Base-by-base conservation (phyloP, 1,284 basidiomycete genomes). In the Anthracocystis walkeri region DNA sequence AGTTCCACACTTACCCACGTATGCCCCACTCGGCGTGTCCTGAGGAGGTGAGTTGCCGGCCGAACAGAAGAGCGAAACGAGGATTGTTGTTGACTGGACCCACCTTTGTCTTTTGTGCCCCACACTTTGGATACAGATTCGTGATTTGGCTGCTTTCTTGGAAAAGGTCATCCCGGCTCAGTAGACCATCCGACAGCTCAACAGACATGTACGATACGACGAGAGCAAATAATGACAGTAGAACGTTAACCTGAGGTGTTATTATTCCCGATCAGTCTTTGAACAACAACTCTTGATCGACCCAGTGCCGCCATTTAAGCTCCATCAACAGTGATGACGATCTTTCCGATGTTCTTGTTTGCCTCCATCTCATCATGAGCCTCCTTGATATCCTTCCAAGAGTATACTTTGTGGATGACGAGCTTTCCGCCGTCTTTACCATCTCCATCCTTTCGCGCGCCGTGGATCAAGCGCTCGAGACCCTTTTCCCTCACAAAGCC, bases 291-390 rank as follows among this genome's bases (percentile, higher is more conserved):
- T 12, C 23, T 31, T 20, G 11, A 44, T 14, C 8, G 40, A 27
- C 14, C 7, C 35, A 16, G 35, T 16, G 0, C 18, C 2, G 4
- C 18, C 35, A 8, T 7, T 61, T 42, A 73, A 20, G 65, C 70
- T 14, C 41, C 65, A 45, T 78, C 77, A 40, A 78, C 46, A 23
- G 70, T 73, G 35, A 76, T 62, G 38, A 78, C 38, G 52, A 78
- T 88, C 86, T 89, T 89, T 21, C 89, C 89, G 38, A 86, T 87
- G 75, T 89, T 97, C 83, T 90, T 91, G 84, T 95, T 93, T 46
- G 88, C 90, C 81, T 92, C 91, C 92, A 97, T 95, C 86, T 93
- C 92, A 67, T 89, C 88, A 77, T 95, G 94, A 1, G 94, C 95
- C 51, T 90, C 89, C 77, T 90, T 90, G 63, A 97, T 93, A 65